These are phyloP conservation scores for Cyclospora cayetanensis DNA, from an alignment of 169 alveolate genomes.

Conservation along the genomic window DNA sequence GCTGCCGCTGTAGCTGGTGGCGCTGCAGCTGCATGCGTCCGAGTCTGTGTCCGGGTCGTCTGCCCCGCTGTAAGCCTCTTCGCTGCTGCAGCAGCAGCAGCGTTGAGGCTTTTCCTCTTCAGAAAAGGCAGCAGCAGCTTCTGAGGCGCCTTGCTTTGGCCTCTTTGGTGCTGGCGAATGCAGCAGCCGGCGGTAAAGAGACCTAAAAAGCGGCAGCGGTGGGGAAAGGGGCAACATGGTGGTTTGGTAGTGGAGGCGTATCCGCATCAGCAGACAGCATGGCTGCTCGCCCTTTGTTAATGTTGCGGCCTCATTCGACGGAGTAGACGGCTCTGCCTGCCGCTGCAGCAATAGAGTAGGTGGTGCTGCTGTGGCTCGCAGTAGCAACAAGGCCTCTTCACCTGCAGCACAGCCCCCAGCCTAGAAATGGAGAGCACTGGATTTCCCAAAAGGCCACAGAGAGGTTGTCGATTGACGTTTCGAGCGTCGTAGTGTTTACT, in stretches of 20 bases:
- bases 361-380: not conserved
- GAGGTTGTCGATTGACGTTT: too few relatives aligned
- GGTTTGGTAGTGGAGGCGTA: not conserved
- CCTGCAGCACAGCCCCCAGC: not conserved
- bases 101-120: not conserved
- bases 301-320: conserved; percentile 1
- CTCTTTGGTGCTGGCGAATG: conserved; percentile 14
- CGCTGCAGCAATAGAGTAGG: not conserved
- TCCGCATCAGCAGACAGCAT: not conserved
- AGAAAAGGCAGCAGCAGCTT: not conserved
- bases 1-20: not conserved
- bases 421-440: too few relatives aligned
- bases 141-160: not conserved
- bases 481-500: too few relatives aligned
- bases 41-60: conserved; percentile 21
- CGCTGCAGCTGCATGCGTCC: not conserved
- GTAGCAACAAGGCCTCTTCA: conserved; percentile 28
- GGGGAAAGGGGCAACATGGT: not conserved
- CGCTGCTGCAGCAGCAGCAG: conserved; percentile 37
- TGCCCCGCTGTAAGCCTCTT: conserved; percentile 39
- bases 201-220: not conserved
- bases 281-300: not conserved
- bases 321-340: not conserved
- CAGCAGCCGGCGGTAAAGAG: not conserved
- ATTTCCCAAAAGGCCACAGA: too few relatives aligned